Evolutionary conservation across 2,329 filamentous ascomycete species (phyloP).

Genomic region (Diatrype stigma): DNA sequence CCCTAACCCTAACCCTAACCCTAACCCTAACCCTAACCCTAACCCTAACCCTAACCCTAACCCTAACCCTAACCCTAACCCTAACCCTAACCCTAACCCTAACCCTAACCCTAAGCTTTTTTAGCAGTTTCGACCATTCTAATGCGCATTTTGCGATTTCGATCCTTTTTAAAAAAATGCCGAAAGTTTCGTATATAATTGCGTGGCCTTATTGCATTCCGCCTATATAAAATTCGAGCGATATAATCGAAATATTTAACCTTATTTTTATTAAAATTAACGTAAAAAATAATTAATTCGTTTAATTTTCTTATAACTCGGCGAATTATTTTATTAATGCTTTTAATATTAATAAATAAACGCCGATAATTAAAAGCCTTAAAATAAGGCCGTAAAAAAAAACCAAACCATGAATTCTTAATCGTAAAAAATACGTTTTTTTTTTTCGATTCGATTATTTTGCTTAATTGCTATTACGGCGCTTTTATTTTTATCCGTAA

Average conservation of each 20-base stretch:
- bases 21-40: too few relatives aligned
- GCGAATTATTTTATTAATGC: constrained; percentile 4
- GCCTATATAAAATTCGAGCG: constrained; percentile 21
- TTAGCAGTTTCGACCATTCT: constrained; percentile 15
- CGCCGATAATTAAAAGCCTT: constrained; percentile 12
- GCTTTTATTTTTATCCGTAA: constrained; percentile 19
- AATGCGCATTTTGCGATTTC: constrained; percentile 3
- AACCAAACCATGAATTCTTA: constrained; percentile 14
- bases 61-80: too few relatives aligned
- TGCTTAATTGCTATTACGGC: constrained; percentile 24
- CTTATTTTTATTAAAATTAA: constrained; percentile 25
- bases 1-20: too few relatives aligned
- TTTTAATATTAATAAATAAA: constrained; percentile 10
- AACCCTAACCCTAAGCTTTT: constrained; percentile 16
- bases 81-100: too few relatives aligned
- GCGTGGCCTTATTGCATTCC: constrained; percentile 2
- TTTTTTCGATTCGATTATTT: constrained; percentile 11
- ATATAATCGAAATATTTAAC: constrained; percentile 19
- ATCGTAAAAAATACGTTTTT: constrained; percentile 6
- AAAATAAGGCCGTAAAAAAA: constrained; percentile 22
- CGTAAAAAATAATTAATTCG: constrained; percentile 18
- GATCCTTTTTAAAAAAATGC: constrained; percentile 24
- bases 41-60: too few relatives aligned
- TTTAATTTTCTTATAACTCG: constrained; percentile 6
- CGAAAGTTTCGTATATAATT: constrained; percentile 20